A percentile compares a stretch with the other conserved stretches of the same genome.
Conservation (phyloP, 2,329 filamentous ascomycete genomes). For the Penicillium sp. region DNA sequence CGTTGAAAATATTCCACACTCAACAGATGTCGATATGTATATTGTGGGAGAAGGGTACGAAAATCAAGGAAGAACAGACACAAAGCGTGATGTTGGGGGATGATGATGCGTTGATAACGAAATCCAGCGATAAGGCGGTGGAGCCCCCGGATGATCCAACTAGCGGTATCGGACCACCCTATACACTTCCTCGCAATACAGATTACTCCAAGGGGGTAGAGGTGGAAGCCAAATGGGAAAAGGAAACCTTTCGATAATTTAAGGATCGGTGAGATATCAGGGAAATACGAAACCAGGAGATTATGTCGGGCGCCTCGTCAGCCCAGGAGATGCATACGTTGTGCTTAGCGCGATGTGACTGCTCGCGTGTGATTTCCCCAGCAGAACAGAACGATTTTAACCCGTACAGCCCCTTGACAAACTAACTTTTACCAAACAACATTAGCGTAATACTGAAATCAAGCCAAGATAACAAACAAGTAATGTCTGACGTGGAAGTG, state of each 20-base stretch:
- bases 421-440: background rate
- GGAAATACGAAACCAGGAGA: background rate
- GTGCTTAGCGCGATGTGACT: constrained; percentile 12
- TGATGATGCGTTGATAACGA: constrained; percentile 24
- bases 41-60: background rate
- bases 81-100: background rate
- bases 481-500: constrained; percentile 16
- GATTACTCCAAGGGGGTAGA: background rate
- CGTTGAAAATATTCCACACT: background rate
- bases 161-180: constrained; percentile 17
- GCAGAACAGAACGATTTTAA: background rate
- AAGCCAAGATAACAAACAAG: background rate
- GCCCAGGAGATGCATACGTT: background rate
- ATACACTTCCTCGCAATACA: background rate
- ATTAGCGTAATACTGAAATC: background rate
- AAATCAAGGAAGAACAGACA: constrained; percentile 1
- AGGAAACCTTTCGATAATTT: background rate
- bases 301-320: background rate
- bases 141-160: constrained; percentile 16
- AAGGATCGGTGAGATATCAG: background rate
- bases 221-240: background rate
- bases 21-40: background rate
- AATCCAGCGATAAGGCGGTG: constrained; percentile 8
- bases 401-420: background rate
- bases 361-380: constrained; percentile 19